These are phyloP conservation scores for Naematelia aurantialba DNA, from an alignment of 768 basidiomycete species.

Conservation along the genomic window DNA sequence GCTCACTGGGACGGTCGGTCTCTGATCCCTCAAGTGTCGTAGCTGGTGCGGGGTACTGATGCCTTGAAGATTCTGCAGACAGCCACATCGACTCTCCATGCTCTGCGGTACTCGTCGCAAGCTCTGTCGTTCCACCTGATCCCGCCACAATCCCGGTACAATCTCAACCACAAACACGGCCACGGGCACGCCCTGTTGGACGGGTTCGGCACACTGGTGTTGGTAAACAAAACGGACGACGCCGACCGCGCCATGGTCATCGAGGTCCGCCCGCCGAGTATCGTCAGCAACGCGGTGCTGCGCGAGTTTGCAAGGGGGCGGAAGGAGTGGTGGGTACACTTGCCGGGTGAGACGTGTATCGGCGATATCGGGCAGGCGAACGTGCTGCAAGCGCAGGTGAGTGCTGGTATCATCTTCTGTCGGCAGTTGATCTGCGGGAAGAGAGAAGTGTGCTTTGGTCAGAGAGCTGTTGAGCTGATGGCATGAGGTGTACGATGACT, in stretches of 20 bases:
- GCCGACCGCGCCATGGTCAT: slow-evolving; percentile 43
- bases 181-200: slow-evolving; percentile 33
- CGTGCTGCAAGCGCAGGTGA: slow-evolving; percentile 45
- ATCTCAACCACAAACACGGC: too few species aligned
- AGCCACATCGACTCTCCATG: slow-evolving; percentile 42
- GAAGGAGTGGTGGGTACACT: slow-evolving; percentile 36
- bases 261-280: slow-evolving; percentile 40
- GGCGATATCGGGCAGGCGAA: slow-evolving; percentile 47
- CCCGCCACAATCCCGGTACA: slow-evolving; percentile 26
- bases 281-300: slow-evolving; percentile 36
- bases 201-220: slow-evolving; percentile 45
- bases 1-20: slow-evolving; percentile 45
- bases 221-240: slow-evolving; percentile 38
- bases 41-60: neutral
- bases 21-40: neutral
- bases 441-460: neutral
- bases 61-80: slow-evolving; percentile 42
- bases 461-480: slow-evolving; percentile 5
- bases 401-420: too few species aligned
- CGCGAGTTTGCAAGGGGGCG: slow-evolving; percentile 35
- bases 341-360: slow-evolving; percentile 32
- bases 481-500: slow-evolving; percentile 45
- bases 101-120: slow-evolving; percentile 43
- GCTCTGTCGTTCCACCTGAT: slow-evolving; percentile 44
- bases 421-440: neutral